These are phyloP conservation scores for Cyclaneusma minus DNA, from an alignment of 2,329 filamentous ascomycete species.

Conservation along the genomic window DNA sequence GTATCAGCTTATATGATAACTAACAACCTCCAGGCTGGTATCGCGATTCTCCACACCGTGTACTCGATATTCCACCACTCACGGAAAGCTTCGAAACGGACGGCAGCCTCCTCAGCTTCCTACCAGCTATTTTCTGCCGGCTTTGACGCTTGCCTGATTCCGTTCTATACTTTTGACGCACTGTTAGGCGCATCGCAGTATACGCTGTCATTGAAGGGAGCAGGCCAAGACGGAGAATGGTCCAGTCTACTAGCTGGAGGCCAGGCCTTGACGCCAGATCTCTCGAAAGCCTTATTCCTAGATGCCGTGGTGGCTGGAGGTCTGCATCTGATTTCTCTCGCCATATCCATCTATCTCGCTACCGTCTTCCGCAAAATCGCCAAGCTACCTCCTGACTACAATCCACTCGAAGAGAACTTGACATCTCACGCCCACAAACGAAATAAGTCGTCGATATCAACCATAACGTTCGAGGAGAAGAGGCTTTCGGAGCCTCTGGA, in stretches of 20 bases:
- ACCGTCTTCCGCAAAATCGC: conserved; percentile 71
- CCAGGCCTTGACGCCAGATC: conserved; percentile 34
- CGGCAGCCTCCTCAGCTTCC: conserved; percentile 67
- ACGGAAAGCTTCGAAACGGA: conserved; percentile 51
- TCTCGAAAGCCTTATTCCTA: conserved; percentile 55
- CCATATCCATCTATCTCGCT: conserved; percentile 59
- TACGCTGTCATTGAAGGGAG: conserved; percentile 19
- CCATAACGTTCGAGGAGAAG: conserved; percentile 35
- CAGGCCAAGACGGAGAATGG: conserved; percentile 37
- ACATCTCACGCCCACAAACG: conserved; percentile 68
- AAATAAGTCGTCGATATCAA: conserved; percentile 35
- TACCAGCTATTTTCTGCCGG: conserved; percentile 76
- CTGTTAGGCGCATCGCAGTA: conserved; percentile 25
- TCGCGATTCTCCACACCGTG: conserved; percentile 52
- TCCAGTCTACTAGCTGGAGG: conserved; percentile 47
- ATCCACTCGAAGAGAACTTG: conserved; percentile 74
- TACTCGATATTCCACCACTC: conserved; percentile 75
- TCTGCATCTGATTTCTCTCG: conserved; percentile 55
- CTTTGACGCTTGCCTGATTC: conserved; percentile 44
- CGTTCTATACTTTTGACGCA: conserved; percentile 40
- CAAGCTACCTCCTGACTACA: conserved; percentile 80
- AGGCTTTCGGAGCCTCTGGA: conserved; percentile 34
- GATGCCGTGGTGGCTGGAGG: conserved; percentile 45
- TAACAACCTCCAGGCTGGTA: conserved; percentile 45
- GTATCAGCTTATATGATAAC: conserved; percentile 5